Evolutionary conservation across 2,329 filamentous ascomycete genomes (phyloP).

Genomic region (Bimuria novae-zelandiae): DNA sequence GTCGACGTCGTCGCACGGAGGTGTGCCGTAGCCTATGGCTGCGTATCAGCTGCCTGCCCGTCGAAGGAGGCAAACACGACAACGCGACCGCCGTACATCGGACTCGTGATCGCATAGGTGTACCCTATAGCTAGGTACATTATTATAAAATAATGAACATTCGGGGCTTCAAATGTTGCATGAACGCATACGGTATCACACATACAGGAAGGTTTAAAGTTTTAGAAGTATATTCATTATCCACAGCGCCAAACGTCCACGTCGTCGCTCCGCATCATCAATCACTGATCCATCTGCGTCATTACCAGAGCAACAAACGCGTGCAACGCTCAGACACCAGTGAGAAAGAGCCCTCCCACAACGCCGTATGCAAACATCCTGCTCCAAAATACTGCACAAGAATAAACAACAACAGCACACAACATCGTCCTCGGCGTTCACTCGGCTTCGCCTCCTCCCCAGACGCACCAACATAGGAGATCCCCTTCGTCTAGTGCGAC

Average conservation of each 20-base stretch:
- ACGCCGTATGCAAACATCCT: conserved; percentile 10
- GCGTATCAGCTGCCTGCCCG: neutral
- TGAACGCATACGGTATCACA: neutral
- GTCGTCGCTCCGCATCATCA: conserved; percentile 13
- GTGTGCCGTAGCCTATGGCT: neutral
- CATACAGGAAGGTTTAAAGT: neutral
- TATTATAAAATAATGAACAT: no score
- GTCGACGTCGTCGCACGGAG: neutral
- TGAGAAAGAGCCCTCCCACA: conserved; percentile 6
- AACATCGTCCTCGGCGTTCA: no score
- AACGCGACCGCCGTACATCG: neutral
- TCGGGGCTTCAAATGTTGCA: no score
- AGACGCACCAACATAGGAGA: conserved; percentile 6
- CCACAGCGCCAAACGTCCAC: neutral
- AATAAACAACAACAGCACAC: no score
- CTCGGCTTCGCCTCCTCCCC: neutral
- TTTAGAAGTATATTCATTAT: conserved; percentile 5
- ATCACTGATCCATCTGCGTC: conserved; percentile 24
- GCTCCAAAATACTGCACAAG: conserved; percentile 11
- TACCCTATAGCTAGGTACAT: no score
- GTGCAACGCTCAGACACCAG: conserved; percentile 9
- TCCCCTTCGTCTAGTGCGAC: neutral
- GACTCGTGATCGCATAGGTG: no score
- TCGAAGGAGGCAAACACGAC: neutral
- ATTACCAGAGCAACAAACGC: conserved; percentile 32